phyloP scores from a whole-genome alignment of 176 grass and related monocot genomes.

The Carex scoparia region DNA sequence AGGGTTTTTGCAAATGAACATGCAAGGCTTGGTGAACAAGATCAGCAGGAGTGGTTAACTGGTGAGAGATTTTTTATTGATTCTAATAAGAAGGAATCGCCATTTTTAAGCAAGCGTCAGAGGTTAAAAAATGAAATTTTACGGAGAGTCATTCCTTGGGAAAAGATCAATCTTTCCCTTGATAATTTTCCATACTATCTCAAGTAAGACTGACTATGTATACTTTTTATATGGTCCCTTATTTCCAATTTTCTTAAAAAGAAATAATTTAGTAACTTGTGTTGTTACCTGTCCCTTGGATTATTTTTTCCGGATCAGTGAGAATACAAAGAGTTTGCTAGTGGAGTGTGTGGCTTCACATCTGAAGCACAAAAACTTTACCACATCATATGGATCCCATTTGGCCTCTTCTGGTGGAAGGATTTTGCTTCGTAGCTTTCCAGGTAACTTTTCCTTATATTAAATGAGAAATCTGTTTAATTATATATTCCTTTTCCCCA shows the following conservation, averaged over 20 bases:
- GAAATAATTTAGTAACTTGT: conserved; percentile 19
- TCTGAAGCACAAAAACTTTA: conserved; percentile 58
- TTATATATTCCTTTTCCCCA: background rate
- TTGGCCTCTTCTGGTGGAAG: conserved; percentile 62
- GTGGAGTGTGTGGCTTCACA: conserved; percentile 71
- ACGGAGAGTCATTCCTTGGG: conserved; percentile 72
- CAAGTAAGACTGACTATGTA: conserved; percentile 44
- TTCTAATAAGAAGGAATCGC: conserved; percentile 58
- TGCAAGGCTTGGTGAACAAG: conserved; percentile 81
- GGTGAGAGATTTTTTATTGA: conserved; percentile 63
- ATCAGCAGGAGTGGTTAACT: conserved; percentile 91
- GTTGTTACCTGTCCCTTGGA: conserved; percentile 5
- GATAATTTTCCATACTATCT: conserved; percentile 82
- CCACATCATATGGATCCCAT: conserved; percentile 56
- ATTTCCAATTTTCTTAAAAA: conserved; percentile 32
- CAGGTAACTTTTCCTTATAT: conserved; percentile 46
- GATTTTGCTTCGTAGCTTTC: conserved; percentile 77
- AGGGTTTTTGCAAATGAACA: conserved; percentile 53
- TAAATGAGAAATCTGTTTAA: background rate
- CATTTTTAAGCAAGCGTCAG: conserved; percentile 67
- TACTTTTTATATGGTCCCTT: conserved; percentile 1
- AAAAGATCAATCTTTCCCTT: conserved; percentile 75
- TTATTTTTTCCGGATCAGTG: conserved; percentile 46
- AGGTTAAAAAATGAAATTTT: conserved; percentile 82
- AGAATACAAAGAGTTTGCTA: conserved; percentile 48